phyloP scores from a whole-genome alignment of 2,329 filamentous ascomycete genomes.

The Aspergillus phoenicis region DNA sequence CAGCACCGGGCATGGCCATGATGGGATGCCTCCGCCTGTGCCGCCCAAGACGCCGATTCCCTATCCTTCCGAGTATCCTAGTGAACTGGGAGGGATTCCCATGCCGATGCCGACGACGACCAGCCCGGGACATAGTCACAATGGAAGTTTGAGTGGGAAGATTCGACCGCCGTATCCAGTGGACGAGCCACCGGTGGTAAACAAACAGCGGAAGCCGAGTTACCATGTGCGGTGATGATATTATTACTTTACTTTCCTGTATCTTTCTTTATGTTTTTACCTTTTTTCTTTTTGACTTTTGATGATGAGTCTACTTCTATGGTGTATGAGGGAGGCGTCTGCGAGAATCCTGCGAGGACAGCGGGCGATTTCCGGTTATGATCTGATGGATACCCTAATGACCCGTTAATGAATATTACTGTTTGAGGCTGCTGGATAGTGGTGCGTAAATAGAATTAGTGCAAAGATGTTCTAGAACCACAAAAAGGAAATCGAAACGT shows the following conservation, averaged over 20 bases:
- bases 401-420: background rate
- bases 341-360: background rate
- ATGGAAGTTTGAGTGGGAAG: conserved; percentile 23
- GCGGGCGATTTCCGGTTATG: background rate
- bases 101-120: conserved; percentile 37
- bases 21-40: conserved; percentile 62
- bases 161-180: conserved; percentile 72
- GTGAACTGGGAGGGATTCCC: conserved; percentile 31
- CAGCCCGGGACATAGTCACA: conserved; percentile 13
- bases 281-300: background rate
- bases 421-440: too few species aligned
- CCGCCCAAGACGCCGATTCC: conserved; percentile 77
- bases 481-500: too few species aligned
- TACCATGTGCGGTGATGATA: conserved; percentile 57
- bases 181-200: conserved; percentile 78
- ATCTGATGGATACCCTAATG: conserved; percentile 13
- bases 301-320: background rate
- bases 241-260: conserved; percentile 11
- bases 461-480: too few species aligned
- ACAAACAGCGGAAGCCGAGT: conserved; percentile 82
- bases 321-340: conserved; percentile 1
- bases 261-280: conserved; percentile 19
- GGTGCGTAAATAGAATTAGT: too few species aligned
- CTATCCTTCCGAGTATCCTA: conserved; percentile 44
- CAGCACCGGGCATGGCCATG: conserved; percentile 37